phyloP scores from a whole-genome alignment of 2,329 filamentous ascomycete genomes.

The Fusarium anthophilum region DNA sequence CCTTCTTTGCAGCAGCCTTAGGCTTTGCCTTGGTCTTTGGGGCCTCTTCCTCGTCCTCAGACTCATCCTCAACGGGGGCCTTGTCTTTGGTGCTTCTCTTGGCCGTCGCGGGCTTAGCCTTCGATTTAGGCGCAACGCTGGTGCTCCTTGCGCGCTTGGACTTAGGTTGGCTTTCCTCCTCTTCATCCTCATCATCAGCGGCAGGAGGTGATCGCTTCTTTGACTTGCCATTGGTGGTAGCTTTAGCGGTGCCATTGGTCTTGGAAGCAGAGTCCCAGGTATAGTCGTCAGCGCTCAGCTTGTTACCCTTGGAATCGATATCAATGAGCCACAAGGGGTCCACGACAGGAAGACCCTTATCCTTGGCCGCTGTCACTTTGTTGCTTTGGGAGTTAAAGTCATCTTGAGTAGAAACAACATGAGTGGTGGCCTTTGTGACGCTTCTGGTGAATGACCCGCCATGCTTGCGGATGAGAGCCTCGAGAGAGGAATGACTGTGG shows the following conservation, averaged over 20 bases:
- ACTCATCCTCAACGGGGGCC: slow-evolving; percentile 36
- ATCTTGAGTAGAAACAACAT: slow-evolving; percentile 64
- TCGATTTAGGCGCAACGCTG: slow-evolving; percentile 1
- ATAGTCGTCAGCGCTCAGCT: slow-evolving; percentile 40
- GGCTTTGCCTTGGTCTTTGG: slow-evolving; percentile 36
- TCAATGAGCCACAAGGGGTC: slow-evolving; percentile 69
- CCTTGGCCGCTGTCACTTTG: slow-evolving; percentile 61
- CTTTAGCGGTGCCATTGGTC: slow-evolving; percentile 35
- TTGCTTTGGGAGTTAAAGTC: slow-evolving; percentile 60
- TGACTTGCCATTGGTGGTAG: slow-evolving; percentile 26
- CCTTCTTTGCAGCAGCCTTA: slow-evolving; percentile 34
- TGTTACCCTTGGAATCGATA: slow-evolving; percentile 51
- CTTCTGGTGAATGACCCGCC: slow-evolving; percentile 60
- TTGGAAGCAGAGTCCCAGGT: slow-evolving; percentile 42
- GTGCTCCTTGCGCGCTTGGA: slow-evolving; percentile 40
- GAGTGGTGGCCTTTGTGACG: slow-evolving; percentile 62
- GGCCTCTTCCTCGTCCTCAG: slow-evolving; percentile 37
- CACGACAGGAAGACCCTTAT: slow-evolving; percentile 64
- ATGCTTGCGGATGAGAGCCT: slow-evolving; percentile 56
- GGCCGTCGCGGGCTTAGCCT: slow-evolving; percentile 6
- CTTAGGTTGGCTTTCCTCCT: slow-evolving; percentile 41
- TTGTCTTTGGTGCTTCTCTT: slow-evolving; percentile 40
- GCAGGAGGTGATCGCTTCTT: slow-evolving; percentile 43
- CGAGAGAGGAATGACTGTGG: slow-evolving; percentile 60
- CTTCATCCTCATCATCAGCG: slow-evolving; percentile 42